Conservation (phyloP, 495 filamentous ascomycete genomes). For the Daldinia decipiens region DNA sequence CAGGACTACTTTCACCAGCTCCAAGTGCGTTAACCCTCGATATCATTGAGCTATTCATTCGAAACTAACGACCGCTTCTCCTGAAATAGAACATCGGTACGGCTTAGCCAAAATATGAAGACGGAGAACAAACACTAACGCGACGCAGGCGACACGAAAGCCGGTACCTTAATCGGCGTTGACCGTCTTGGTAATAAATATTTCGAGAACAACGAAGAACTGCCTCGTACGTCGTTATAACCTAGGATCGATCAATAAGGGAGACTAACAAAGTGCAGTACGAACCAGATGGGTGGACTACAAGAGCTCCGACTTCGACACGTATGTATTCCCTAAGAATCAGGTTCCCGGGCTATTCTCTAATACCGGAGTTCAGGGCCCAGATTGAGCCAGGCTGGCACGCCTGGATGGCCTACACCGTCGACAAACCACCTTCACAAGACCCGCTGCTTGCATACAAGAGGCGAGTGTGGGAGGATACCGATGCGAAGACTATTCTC, state of each 20-base stretch:
- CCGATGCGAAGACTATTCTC: slow-evolving; percentile 71
- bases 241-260: not conserved
- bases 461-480: slow-evolving; percentile 75
- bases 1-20: slow-evolving; percentile 93
- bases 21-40: slow-evolving; percentile 70
- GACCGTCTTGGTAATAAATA: slow-evolving; percentile 97
- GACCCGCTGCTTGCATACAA: slow-evolving; percentile 76
- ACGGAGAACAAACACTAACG: slow-evolving; percentile 46
- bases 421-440: slow-evolving; percentile 83
- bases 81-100: slow-evolving; percentile 73
- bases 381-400: slow-evolving; percentile 99
- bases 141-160: slow-evolving; percentile 90
- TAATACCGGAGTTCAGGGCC: slow-evolving; percentile 55
- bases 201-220: slow-evolving; percentile 95
- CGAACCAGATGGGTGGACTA: slow-evolving; percentile 99
- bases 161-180: slow-evolving; percentile 82
- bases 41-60: slow-evolving; percentile 38
- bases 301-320: slow-evolving; percentile 84
- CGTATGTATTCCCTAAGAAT: slow-evolving; percentile 62
- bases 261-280: slow-evolving; percentile 64
- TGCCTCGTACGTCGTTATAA: slow-evolving; percentile 74
- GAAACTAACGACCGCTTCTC: slow-evolving; percentile 37
- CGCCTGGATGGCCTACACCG: slow-evolving; percentile 93
- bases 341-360: slow-evolving; percentile 10
- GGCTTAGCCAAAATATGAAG: slow-evolving; percentile 17